Conservation (phyloP, 352 stramenopile genomes). For the Globisporangium parvum region DNA sequence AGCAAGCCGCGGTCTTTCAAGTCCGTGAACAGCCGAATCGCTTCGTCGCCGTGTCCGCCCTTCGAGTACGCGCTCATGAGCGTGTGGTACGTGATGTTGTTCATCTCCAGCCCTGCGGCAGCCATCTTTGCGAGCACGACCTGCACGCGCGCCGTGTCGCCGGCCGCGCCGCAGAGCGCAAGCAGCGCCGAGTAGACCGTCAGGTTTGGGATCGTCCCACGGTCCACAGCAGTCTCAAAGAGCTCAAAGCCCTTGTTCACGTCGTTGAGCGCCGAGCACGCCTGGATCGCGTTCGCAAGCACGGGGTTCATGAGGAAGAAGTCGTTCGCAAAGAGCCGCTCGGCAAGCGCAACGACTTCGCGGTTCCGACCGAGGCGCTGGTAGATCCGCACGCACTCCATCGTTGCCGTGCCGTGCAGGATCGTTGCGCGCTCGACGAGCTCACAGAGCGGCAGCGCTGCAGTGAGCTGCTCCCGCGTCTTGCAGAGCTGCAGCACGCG, state of each 20-base stretch:
- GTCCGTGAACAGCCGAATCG: slow-evolving; percentile 50
- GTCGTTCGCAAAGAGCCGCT: slow-evolving; percentile 48
- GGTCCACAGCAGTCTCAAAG: slow-evolving; percentile 42
- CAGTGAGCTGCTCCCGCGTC: slow-evolving; percentile 40
- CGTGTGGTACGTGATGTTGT: slow-evolving; percentile 66
- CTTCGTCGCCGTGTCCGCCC: slow-evolving; percentile 34
- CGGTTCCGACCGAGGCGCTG: slow-evolving; percentile 40
- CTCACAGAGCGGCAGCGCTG: slow-evolving; percentile 50
- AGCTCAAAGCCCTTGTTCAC: slow-evolving; percentile 51
- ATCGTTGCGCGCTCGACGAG: slow-evolving; percentile 30
- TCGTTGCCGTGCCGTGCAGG: slow-evolving; percentile 36
- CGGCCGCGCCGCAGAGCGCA: slow-evolving; percentile 32
- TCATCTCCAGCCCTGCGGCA: slow-evolving; percentile 46
- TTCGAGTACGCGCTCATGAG: slow-evolving; percentile 67
- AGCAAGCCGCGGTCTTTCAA: slow-evolving; percentile 47
- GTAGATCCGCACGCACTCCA: slow-evolving; percentile 64
- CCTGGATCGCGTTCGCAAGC: slow-evolving; percentile 53
- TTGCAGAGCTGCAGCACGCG: slow-evolving; percentile 45
- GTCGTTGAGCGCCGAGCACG: slow-evolving; percentile 42
- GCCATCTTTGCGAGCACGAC: slow-evolving; percentile 51
- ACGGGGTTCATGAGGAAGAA: slow-evolving; percentile 64
- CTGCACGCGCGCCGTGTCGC: slow-evolving; percentile 44
- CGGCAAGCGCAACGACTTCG: slow-evolving; percentile 41
- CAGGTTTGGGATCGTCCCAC: slow-evolving; percentile 65
- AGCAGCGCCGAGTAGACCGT: slow-evolving; percentile 60